phyloP scores from a whole-genome alignment of 2,329 filamentous ascomycete genomes.

The Cadophora sp. region DNA sequence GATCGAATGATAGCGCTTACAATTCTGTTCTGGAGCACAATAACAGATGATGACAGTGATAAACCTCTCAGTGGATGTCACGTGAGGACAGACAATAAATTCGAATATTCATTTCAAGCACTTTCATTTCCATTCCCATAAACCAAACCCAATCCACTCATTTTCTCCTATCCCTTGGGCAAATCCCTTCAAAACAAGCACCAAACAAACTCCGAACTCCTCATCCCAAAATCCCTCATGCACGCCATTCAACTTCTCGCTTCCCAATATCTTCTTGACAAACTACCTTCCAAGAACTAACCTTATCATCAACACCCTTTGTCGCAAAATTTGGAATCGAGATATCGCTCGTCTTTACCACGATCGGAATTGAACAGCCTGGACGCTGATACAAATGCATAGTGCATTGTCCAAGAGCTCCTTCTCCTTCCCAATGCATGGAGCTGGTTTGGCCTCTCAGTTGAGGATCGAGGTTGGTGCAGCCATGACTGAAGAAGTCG shows the following conservation, averaged over 20 bases:
- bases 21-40: background rate
- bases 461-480: background rate
- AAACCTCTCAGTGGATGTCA: background rate
- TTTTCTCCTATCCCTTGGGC: background rate
- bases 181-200: constrained; percentile 2
- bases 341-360: constrained; percentile 1
- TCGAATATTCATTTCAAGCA: constrained; percentile 2
- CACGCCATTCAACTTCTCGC: constrained; percentile 2
- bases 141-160: background rate
- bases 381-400: background rate
- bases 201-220: too few species aligned
- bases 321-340: constrained; percentile 4
- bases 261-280: constrained; percentile 1
- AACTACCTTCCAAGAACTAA: constrained; percentile 4
- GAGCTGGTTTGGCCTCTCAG: background rate
- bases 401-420: constrained; percentile 3
- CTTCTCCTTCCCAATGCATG: constrained; percentile 3
- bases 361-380: background rate
- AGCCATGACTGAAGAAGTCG: background rate
- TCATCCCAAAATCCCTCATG: background rate
- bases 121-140: constrained; percentile 1
- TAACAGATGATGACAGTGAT: constrained; percentile 2
- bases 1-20: constrained; percentile 3
- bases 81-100: background rate
- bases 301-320: background rate